Evolutionary conservation across 2,329 filamentous ascomycete genomes (phyloP).

Genomic region (Exophiala bonariae): DNA sequence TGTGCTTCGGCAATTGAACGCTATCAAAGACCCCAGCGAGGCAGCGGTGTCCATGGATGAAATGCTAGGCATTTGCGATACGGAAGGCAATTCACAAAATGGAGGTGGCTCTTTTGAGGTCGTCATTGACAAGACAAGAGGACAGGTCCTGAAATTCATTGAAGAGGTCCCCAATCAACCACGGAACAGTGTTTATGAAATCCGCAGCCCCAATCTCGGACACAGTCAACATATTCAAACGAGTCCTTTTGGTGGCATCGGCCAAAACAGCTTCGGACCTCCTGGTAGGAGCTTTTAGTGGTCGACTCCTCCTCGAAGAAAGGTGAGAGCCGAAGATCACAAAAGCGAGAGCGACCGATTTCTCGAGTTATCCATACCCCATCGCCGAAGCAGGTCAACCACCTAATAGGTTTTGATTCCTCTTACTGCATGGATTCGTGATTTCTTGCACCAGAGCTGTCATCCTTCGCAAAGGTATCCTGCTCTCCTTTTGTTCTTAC

Average conservation of each 20-base stretch:
- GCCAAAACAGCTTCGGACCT: slow-evolving; percentile 21
- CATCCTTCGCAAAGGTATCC: too few relatives aligned
- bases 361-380: slow-evolving; percentile 4
- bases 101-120: slow-evolving; percentile 86
- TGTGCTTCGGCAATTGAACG: slow-evolving; percentile 65
- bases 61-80: slow-evolving; percentile 82
- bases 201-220: slow-evolving; percentile 59
- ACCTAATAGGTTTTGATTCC: neutral
- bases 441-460: too few relatives aligned
- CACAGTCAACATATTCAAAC: slow-evolving; percentile 22
- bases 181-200: slow-evolving; percentile 61
- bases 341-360: slow-evolving; percentile 7
- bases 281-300: slow-evolving; percentile 26
- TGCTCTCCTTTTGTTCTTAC: too few relatives aligned
- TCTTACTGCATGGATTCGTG: too few relatives aligned
- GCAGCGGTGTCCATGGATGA: slow-evolving; percentile 62
- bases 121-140: slow-evolving; percentile 49
- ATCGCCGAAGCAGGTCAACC: slow-evolving; percentile 19
- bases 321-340: neutral
- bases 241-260: slow-evolving; percentile 18
- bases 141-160: slow-evolving; percentile 50
- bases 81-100: slow-evolving; percentile 80
- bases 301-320: slow-evolving; percentile 21
- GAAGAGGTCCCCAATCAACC: slow-evolving; percentile 49
- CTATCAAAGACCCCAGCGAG: slow-evolving; percentile 61